Evolutionary conservation across 2,329 filamentous ascomycete species (phyloP).

Genomic region (Diplocarpon rosae): DNA sequence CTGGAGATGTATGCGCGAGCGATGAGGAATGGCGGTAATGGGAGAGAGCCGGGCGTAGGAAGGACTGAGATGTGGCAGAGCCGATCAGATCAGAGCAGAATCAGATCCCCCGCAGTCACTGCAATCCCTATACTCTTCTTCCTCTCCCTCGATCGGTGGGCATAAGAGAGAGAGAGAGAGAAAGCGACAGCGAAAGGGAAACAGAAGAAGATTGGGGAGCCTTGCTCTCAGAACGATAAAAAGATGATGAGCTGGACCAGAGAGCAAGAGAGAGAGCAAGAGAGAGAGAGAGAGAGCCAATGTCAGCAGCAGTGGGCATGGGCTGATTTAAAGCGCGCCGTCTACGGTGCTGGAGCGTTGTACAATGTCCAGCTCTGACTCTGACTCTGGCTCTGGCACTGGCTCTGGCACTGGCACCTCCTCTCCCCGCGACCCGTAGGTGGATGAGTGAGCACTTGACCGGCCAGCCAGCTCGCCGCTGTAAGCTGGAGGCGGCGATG

Average conservation of each 20-base stretch:
- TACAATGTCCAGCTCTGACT: too few relatives aligned
- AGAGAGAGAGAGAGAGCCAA: conserved; percentile 8
- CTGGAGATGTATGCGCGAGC: conserved; percentile 18
- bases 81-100: too few relatives aligned
- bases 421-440: neutral
- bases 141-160: too few relatives aligned
- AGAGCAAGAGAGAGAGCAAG: conserved; percentile 4
- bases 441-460: conserved; percentile 6
- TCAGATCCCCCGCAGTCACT: too few relatives aligned
- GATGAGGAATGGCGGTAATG: too few relatives aligned
- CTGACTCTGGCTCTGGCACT: too few relatives aligned
- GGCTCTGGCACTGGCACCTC: too few relatives aligned
- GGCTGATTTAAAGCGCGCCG: conserved; percentile 17
- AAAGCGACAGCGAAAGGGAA: too few relatives aligned
- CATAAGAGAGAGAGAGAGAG: too few relatives aligned
- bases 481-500: neutral
- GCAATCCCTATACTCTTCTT: too few relatives aligned
- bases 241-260: neutral
- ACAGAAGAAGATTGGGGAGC: neutral
- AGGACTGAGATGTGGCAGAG: too few relatives aligned
- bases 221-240: neutral
- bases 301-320: conserved; percentile 24
- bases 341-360: neutral
- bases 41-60: too few relatives aligned
- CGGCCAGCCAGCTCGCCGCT: conserved; percentile 1